Evolutionary conservation across 495 filamentous ascomycete species (phyloP).

Genomic region (Amniculicola lignicola): DNA sequence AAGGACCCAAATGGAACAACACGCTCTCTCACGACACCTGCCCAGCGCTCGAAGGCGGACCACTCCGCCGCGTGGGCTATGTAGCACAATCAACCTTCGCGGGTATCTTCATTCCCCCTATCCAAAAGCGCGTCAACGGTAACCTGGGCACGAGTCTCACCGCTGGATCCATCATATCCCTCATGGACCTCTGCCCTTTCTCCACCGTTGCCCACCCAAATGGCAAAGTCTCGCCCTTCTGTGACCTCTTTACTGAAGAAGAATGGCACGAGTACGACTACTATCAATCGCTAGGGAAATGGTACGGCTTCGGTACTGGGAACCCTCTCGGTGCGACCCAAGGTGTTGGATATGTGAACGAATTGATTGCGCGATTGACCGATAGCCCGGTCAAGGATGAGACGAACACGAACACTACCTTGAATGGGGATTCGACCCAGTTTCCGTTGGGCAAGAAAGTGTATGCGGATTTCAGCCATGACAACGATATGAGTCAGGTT

Average conservation of each 20-base stretch:
- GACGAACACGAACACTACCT: slow-evolving; percentile 69
- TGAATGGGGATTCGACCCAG: slow-evolving; percentile 57
- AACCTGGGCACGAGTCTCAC: slow-evolving; percentile 62
- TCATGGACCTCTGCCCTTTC: slow-evolving; percentile 89
- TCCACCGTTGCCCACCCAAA: slow-evolving; percentile 59
- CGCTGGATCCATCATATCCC: slow-evolving; percentile 53
- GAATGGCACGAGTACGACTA: slow-evolving; percentile 80
- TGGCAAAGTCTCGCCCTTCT: slow-evolving; percentile 60
- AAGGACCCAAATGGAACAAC: slow-evolving; percentile 65
- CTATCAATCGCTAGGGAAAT: slow-evolving; percentile 70
- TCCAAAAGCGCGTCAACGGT: slow-evolving; percentile 59
- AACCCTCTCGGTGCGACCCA: slow-evolving; percentile 75
- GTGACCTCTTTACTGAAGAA: slow-evolving; percentile 60
- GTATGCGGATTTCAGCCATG: slow-evolving; percentile 86
- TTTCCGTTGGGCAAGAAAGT: slow-evolving; percentile 65
- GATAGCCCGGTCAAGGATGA: slow-evolving; percentile 60
- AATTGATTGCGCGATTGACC: slow-evolving; percentile 77
- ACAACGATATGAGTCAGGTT: slow-evolving; percentile 75
- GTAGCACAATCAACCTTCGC: slow-evolving; percentile 54
- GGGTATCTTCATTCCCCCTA: slow-evolving; percentile 56
- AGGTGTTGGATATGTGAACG: slow-evolving; percentile 80
- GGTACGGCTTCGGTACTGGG: slow-evolving; percentile 73
- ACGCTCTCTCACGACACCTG: slow-evolving; percentile 71
- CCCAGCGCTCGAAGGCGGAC: slow-evolving; percentile 55
- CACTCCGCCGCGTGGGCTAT: slow-evolving; percentile 47